These are phyloP conservation scores for Cladorrhinum sp. DNA, from an alignment of 2,329 filamentous ascomycete species.

Conservation along the genomic window DNA sequence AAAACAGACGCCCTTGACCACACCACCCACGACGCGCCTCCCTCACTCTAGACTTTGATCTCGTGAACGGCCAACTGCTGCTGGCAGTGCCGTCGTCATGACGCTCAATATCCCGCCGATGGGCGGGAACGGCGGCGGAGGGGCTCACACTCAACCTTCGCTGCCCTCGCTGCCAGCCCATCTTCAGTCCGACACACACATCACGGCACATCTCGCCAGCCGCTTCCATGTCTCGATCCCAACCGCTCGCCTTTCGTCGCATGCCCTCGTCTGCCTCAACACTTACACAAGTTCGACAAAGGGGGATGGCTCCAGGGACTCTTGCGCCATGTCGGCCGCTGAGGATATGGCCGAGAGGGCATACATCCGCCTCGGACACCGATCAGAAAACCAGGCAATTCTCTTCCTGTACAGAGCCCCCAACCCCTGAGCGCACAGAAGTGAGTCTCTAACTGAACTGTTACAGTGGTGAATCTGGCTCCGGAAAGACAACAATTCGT, in stretches of 20 bases:
- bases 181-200: constrained; percentile 62
- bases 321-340: constrained; percentile 86
- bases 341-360: constrained; percentile 88
- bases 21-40: not conserved
- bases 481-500: constrained; percentile 92
- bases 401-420: constrained; percentile 70
- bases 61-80: constrained; percentile 26
- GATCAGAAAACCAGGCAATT: constrained; percentile 89
- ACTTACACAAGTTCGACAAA: constrained; percentile 82
- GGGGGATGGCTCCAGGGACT: constrained; percentile 88
- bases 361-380: constrained; percentile 78
- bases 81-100: constrained; percentile 45
- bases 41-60: not conserved
- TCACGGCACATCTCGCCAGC: constrained; percentile 78
- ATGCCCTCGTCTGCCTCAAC: constrained; percentile 88
- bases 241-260: constrained; percentile 83
- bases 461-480: constrained; percentile 74
- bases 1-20: not conserved
- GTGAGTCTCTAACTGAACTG: constrained; percentile 25
- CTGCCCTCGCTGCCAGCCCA: constrained; percentile 84
- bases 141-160: constrained; percentile 77
- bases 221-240: constrained; percentile 91
- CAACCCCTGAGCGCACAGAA: not conserved
- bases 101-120: constrained; percentile 55
- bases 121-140: constrained; percentile 47